Percentiles rank a stretch among this genome's conserved stretches.
phyloP scores from a whole-genome alignment of 2,329 filamentous ascomycete genomes.

The Teratosphaeria nubilosa region DNA sequence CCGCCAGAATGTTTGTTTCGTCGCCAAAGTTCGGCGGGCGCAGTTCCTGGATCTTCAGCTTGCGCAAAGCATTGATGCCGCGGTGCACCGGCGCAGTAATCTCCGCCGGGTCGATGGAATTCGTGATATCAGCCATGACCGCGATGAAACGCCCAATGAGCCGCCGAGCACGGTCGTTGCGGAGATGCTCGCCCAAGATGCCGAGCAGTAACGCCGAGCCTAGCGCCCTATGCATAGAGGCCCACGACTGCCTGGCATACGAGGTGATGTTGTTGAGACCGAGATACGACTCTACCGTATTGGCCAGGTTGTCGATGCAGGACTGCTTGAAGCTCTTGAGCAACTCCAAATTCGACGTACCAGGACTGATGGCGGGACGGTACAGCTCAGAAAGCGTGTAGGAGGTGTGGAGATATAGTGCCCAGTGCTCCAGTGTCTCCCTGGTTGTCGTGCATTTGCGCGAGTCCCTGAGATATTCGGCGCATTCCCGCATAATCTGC shows the following conservation, averaged over 20 bases:
- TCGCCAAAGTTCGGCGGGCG: neutral
- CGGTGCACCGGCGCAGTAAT: constrained; percentile 38
- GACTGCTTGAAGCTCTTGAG: constrained; percentile 41
- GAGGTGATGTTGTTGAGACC: constrained; percentile 43
- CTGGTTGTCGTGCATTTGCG: constrained; percentile 36
- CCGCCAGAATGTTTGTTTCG: constrained; percentile 5
- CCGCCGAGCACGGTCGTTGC: constrained; percentile 37
- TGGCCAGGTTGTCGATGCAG: constrained; percentile 46
- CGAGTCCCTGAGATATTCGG: constrained; percentile 47
- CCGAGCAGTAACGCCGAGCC: constrained; percentile 27
- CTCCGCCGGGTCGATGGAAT: constrained; percentile 37
- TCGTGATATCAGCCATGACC: constrained; percentile 37
- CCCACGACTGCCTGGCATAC: constrained; percentile 30
- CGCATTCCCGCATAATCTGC: constrained; percentile 48
- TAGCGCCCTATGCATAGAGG: constrained; percentile 29
- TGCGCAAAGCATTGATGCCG: constrained; percentile 36
- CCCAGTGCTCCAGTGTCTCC: constrained; percentile 51
- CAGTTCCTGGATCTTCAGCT: constrained; percentile 25
- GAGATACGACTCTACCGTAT: constrained; percentile 50
- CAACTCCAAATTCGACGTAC: constrained; percentile 34
- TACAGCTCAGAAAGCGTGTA: constrained; percentile 55
- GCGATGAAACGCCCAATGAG: constrained; percentile 38
- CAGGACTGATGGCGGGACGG: constrained; percentile 48
- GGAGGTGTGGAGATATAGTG: constrained; percentile 49
- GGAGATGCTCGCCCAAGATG: constrained; percentile 36